Evolutionary conservation across 352 stramenopile species (phyloP), one percentile per base, ranked within the genome.

Genomic region (Globisporangium paddicum): DNA sequence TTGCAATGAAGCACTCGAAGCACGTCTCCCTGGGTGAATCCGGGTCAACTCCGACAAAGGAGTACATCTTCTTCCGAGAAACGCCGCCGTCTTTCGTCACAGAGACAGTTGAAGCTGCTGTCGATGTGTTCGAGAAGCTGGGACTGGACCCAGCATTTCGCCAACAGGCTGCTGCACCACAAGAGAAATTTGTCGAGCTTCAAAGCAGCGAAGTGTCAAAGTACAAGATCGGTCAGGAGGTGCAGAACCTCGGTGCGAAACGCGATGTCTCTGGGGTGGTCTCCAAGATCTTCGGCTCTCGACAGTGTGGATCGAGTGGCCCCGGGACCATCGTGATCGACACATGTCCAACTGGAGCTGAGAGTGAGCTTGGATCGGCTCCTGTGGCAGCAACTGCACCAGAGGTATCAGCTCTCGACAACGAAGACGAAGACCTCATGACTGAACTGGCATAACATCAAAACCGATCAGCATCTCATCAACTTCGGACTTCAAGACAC

Each of bases 61-160:
- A 93, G 63, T 92, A 90, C 59, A 73, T 90, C 37, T 93, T 93
- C 63, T 93, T 90, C 62, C 76, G 82, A 42, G 80, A 91, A 64
- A 93, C 82, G 2, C 82, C 82, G n/a, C 82, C 82, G 3, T 79
- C 60, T 7, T 94, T 88, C 64, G 82, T 92, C 42, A 92, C 84
- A 0, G 82, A 90, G 69, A 91, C 69, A 5, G 68, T 90, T 25
- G 79, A 92, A 54, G 80, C 61, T 0, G 84, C 84, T 14, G 60
- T 76, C 9, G 66, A 86, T 32, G 69, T 87, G 11, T 63, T 73
- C 44, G 75, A 84, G 55, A 70, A 82, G 42, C 63, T 88, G 4
- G 67, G 67, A 18, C 69, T 76, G 11, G 80, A 91, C 55, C 67
- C 70, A 3, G 68, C 57, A 40, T 82, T 82, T 23, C 46, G 53